Percentiles rank a stretch among this genome's conserved stretches.
phyloP scores from a whole-genome alignment of 2,329 filamentous ascomycete genomes.

The Ceratocystis alfenasii region DNA sequence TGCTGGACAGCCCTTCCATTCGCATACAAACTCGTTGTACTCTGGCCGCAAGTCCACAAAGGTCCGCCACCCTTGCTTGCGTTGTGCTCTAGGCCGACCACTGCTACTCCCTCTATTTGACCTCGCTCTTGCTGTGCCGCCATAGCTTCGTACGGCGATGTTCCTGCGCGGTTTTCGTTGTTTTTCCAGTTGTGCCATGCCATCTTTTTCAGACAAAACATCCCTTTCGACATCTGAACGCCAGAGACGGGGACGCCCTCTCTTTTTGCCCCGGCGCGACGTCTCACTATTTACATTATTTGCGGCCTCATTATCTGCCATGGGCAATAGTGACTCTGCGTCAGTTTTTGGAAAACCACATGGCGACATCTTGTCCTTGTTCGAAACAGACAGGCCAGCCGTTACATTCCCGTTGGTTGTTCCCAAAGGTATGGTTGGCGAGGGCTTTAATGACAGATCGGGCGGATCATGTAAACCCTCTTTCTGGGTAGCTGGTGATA shows the following conservation, averaged over 20 bases:
- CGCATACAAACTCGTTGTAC: conserved; percentile 45
- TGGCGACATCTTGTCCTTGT: neutral
- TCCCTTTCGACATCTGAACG: neutral
- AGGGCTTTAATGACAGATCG: too few species aligned
- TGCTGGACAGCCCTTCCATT: conserved; percentile 48
- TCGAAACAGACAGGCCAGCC: neutral
- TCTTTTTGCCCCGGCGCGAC: neutral
- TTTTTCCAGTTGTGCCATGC: too few species aligned
- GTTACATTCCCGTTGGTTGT: neutral
- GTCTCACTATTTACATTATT: neutral
- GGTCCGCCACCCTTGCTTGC: conserved; percentile 24
- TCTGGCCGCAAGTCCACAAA: conserved; percentile 34
- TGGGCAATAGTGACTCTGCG: neutral
- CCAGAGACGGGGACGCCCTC: neutral
- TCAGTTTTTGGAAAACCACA: neutral
- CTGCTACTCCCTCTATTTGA: neutral
- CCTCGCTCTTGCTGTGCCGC: neutral
- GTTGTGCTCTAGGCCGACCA: neutral
- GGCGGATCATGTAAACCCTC: neutral
- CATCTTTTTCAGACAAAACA: neutral
- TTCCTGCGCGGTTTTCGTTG: neutral
- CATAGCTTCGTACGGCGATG: neutral
- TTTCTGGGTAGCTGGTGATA: neutral
- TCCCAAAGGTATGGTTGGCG: neutral
- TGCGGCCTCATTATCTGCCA: neutral